Evolutionary conservation across 805 yeast genomes (phyloP).

Genomic region (Scheffersomyces stipitis): DNA sequence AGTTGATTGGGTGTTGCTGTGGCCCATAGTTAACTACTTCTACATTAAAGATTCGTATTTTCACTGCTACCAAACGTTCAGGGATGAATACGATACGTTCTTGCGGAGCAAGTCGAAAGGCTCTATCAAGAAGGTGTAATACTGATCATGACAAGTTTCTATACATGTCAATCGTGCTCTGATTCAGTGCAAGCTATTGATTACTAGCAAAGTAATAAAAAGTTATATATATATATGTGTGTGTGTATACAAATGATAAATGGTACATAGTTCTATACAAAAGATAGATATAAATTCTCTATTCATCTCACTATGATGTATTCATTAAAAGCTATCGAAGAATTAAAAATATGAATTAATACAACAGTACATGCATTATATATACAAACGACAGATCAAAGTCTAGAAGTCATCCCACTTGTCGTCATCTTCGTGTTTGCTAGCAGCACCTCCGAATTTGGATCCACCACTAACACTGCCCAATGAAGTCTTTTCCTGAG

Average conservation of each 20-base stretch:
- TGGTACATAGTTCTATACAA: not conserved
- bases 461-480: constrained; percentile 45
- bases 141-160: too few relatives aligned
- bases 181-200: too few relatives aligned
- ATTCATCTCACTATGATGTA: not conserved
- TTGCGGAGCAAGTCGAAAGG: too few relatives aligned
- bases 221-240: not conserved
- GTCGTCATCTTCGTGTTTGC: constrained; percentile 51
- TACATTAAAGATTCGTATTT: constrained; percentile 62
- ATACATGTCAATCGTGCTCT: too few relatives aligned
- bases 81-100: constrained; percentile 43
- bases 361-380: not conserved
- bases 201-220: not conserved
- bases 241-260: too few relatives aligned
- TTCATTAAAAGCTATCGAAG: not conserved
- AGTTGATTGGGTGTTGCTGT: constrained; percentile 59
- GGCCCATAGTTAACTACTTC: constrained; percentile 53
- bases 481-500: constrained; percentile 57
- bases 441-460: constrained; percentile 12
- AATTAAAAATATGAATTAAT: not conserved
- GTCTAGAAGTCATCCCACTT: constrained; percentile 67
- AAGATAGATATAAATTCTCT: not conserved
- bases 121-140: too few relatives aligned
- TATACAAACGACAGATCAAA: too few relatives aligned
- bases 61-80: constrained; percentile 45